These are phyloP conservation scores for Chlorencoelia australis DNA, from an alignment of 2,329 filamentous ascomycete species.

Conservation along the genomic window DNA sequence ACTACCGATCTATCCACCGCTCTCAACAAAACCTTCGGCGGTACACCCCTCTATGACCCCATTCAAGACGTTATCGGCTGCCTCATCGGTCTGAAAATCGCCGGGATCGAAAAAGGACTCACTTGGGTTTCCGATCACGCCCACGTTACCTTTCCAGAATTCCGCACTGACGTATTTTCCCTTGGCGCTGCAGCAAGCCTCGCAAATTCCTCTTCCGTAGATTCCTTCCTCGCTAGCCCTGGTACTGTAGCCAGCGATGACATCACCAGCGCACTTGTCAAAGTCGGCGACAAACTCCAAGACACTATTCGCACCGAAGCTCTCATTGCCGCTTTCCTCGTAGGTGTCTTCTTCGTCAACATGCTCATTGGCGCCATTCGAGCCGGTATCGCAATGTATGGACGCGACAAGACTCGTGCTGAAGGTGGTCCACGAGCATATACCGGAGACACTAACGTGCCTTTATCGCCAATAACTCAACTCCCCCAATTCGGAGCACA, in stretches of 20 bases:
- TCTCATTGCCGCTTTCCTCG: constrained; percentile 64
- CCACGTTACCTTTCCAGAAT: constrained; percentile 67
- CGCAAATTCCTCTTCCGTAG: constrained; percentile 46
- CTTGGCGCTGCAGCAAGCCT: constrained; percentile 58
- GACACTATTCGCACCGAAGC: constrained; percentile 64
- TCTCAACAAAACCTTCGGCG: constrained; percentile 70
- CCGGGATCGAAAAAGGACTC: constrained; percentile 75
- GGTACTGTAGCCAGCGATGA: constrained; percentile 67
- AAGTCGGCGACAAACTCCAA: constrained; percentile 58
- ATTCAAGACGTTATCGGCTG: constrained; percentile 76
- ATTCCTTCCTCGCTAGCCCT: constrained; percentile 68
- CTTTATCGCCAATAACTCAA: constrained; percentile 7
- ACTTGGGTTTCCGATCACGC: constrained; percentile 89
- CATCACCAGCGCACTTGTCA: constrained; percentile 64
- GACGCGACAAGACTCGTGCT: constrained; percentile 47
- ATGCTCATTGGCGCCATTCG: constrained; percentile 64
- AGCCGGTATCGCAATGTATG: constrained; percentile 50
- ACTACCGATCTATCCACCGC: constrained; percentile 65
- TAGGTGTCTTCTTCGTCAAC: constrained; percentile 70
- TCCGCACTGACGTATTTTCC: constrained; percentile 75
- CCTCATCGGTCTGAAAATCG: constrained; percentile 79
- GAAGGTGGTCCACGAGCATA: constrained; percentile 41
- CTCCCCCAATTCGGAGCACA: constrained; percentile 20
- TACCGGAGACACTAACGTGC: constrained; percentile 19
- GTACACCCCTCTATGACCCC: constrained; percentile 68